These are phyloP conservation scores for Penicillium atrosanguineum DNA, from an alignment of 495 filamentous ascomycete genomes.

Conservation along the genomic window DNA sequence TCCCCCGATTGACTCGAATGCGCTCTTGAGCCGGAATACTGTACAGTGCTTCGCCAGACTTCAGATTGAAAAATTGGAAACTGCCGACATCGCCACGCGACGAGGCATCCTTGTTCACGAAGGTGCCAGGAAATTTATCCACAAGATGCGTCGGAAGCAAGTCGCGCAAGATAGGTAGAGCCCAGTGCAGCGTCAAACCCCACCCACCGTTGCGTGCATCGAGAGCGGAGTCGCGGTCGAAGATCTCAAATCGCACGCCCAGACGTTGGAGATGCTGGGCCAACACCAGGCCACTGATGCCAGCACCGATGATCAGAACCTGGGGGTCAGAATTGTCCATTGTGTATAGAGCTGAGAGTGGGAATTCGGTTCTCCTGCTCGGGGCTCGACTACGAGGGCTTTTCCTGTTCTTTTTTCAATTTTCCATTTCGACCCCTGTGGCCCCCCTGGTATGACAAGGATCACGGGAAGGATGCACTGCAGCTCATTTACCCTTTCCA, in stretches of 20 bases:
- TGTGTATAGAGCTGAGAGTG: background rate
- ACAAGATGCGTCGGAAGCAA: constrained; percentile 51
- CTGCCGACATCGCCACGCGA: constrained; percentile 46
- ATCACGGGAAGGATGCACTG: background rate
- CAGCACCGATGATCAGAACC: constrained; percentile 58
- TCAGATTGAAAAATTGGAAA: constrained; percentile 54
- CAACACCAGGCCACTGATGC: constrained; percentile 57
- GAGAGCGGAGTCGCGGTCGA: constrained; percentile 50
- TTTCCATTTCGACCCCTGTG: background rate
- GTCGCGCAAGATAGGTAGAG: constrained; percentile 45
- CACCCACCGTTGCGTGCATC: constrained; percentile 50
- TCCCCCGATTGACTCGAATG: constrained; percentile 49
- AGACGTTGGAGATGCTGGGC: constrained; percentile 55
- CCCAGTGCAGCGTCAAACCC: constrained; percentile 61
- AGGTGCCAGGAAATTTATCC: constrained; percentile 45
- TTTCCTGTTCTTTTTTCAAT: background rate
- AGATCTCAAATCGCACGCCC: constrained; percentile 48
- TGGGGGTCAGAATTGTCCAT: constrained; percentile 22
- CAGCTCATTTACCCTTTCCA: background rate
- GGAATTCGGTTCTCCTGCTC: too few species aligned
- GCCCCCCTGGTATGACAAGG: background rate
- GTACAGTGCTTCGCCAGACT: constrained; percentile 43
- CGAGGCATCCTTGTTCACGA: constrained; percentile 46
- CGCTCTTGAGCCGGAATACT: constrained; percentile 47
- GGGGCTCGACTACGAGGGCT: background rate